These are phyloP conservation scores for Alternaria viburni DNA, from an alignment of 2,329 filamentous ascomycete species.

Conservation along the genomic window DNA sequence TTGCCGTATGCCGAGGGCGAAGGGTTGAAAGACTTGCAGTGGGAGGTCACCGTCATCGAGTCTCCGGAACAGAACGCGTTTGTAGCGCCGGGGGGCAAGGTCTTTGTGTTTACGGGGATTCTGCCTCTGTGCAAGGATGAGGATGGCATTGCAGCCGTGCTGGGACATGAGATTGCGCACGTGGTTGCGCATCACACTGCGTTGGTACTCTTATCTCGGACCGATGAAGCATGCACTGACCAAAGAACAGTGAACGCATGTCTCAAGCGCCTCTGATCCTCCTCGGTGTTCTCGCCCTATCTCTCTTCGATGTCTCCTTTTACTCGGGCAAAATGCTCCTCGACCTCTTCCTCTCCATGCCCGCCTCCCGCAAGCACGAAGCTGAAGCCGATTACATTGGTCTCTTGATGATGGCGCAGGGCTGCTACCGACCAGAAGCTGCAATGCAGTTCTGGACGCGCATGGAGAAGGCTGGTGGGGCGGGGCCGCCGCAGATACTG, in stretches of 20 bases:
- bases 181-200: conserved; percentile 56
- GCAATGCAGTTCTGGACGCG: conserved; percentile 68
- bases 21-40: conserved; percentile 54
- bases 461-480: conserved; percentile 63
- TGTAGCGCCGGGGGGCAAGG: conserved; percentile 77
- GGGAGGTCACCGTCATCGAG: conserved; percentile 80
- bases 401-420: conserved; percentile 81
- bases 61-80: conserved; percentile 74
- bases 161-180: conserved; percentile 82
- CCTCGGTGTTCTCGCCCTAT: conserved; percentile 46
- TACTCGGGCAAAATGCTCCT: conserved; percentile 54
- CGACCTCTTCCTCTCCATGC: conserved; percentile 69
- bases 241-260: conserved; percentile 60
- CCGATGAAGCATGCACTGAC: not conserved
- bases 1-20: conserved; percentile 67
- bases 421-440: conserved; percentile 74
- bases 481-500: conserved; percentile 70
- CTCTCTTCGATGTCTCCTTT: conserved; percentile 51
- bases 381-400: conserved; percentile 82
- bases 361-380: conserved; percentile 74
- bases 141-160: conserved; percentile 73
- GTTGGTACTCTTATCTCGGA: conserved; percentile 19
- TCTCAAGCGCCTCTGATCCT: conserved; percentile 52
- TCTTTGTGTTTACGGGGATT: conserved; percentile 79
- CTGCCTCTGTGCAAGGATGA: conserved; percentile 70